Base-by-base conservation (phyloP, 1,284 basidiomycete genomes). In the Austropuccinia psidii region DNA sequence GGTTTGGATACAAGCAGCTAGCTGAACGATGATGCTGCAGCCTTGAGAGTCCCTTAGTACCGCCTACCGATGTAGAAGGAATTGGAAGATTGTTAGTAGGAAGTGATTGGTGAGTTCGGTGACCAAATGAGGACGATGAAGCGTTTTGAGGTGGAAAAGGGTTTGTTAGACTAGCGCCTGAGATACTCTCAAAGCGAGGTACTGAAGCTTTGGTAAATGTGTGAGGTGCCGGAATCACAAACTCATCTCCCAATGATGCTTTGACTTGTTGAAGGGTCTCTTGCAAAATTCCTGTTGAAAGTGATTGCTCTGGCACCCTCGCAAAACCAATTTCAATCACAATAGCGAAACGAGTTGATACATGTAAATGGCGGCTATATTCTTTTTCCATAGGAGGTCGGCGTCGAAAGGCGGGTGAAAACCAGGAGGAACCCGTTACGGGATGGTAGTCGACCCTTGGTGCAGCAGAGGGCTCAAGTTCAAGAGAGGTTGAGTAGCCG, bases 321-420 rank as follows among this genome's bases (percentile, higher is more conserved):
- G 79, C 79, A 68, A 80, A 79, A 0, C 79, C 79, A 68, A 80
- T 75, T 49, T 80, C 78, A 72, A 80, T 76, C 33, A 76, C 76
- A 54, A 80, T 75, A 73, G 78, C 81, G 77, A 82, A 83, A 1
- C 82, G 80, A 15, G 80, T 80, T 0, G 81, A 81, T 49, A 81
- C 78, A 70, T 79, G 79, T 5, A 79, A 50, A 73, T 78, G 78
- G 13, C 74, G 69, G 41, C 72, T 76, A 73, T 79, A 80, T 27
- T 74, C 74, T n/a, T 70, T 67, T 64, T 64, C 61, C 54, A 77
- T 75, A 4, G 78, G 77, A 5, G 77, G 72, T 19, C 78, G 77
- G 21, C 62, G 74, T 5, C 77, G 75, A 72, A 79, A 77, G 15
- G 78, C 78, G 11, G 79, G 78, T 6, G 77, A 77, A 75, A 80